Conservation (phyloP, 2,329 filamentous ascomycete genomes). For the Botrytis byssoidea region DNA sequence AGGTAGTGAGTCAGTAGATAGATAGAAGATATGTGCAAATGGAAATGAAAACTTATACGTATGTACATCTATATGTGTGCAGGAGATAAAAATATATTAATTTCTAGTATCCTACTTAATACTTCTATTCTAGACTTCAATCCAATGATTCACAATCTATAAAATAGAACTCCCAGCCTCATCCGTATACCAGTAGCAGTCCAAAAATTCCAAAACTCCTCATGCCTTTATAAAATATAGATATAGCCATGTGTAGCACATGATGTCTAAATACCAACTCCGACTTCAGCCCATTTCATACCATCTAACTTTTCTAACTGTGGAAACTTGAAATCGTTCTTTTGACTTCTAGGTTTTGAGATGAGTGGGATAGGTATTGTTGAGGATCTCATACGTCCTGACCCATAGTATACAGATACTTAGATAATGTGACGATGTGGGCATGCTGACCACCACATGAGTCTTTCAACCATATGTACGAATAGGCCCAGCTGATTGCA, state of each 20-base stretch:
- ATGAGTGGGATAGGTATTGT: not conserved
- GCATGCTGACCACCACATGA: not conserved
- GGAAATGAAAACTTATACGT: too few species aligned
- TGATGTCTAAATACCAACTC: too few species aligned
- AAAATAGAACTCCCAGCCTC: rapidly evolving
- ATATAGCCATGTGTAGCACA: too few species aligned
- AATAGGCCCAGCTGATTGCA: not conserved
- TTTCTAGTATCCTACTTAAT: not conserved
- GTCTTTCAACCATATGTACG: not conserved
- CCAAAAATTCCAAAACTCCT: too few species aligned
- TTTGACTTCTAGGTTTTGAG: not conserved
- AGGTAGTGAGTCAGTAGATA: not conserved
- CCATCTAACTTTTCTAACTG: not conserved
- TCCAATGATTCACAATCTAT: not conserved
- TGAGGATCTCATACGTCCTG: not conserved
- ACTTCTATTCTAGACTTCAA: not conserved
- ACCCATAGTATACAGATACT: not conserved
- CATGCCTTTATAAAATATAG: not conserved
- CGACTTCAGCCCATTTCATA: not conserved
- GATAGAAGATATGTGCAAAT: too few species aligned
- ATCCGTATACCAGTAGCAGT: not conserved
- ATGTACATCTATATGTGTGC: not conserved
- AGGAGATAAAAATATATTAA: not conserved
- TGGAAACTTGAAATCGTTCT: not conserved
- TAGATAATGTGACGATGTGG: too few species aligned